Conservation (phyloP, 495 filamentous ascomycete species). For the Talaromyces thailandensis region DNA sequence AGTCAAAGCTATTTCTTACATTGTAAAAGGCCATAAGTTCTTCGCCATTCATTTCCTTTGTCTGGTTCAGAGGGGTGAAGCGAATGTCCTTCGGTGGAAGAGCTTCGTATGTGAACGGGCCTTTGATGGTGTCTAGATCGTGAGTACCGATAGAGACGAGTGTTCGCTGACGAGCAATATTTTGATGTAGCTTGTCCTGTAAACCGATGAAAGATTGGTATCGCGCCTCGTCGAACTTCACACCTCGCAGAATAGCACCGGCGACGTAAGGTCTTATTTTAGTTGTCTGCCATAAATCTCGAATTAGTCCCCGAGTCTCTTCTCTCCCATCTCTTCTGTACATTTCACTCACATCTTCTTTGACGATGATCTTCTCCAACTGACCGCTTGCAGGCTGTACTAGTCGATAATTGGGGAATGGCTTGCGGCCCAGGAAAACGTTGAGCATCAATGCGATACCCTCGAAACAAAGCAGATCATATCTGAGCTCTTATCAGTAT, state of each 20-base stretch:
- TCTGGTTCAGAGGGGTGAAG: conserved; percentile 87
- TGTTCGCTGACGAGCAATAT: conserved; percentile 85
- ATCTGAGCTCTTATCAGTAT: conserved; percentile 44
- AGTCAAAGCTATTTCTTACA: conserved; percentile 21
- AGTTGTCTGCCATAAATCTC: conserved; percentile 42
- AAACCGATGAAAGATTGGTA: conserved; percentile 97
- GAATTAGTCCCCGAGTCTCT: conserved; percentile 1
- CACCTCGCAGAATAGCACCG: conserved; percentile 74
- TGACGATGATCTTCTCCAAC: conserved; percentile 69
- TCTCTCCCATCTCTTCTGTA: too few relatives aligned
- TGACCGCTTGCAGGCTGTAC: conserved; percentile 62
- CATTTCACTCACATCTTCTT: conserved; percentile 47
- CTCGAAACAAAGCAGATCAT: conserved; percentile 98
- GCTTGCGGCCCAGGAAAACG: conserved; percentile 72
- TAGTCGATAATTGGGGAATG: conserved; percentile 70
- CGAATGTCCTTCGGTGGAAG: conserved; percentile 84
- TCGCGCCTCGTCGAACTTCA: conserved; percentile 81
- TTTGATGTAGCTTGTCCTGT: conserved; percentile 97
- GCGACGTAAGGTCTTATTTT: conserved; percentile 79
- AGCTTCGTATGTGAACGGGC: conserved; percentile 95
- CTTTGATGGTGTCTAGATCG: conserved; percentile 86
- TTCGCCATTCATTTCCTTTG: conserved; percentile 72
- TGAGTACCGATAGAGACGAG: conserved; percentile 95
- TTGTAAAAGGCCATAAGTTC: conserved; percentile 95
- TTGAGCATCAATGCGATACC: conserved; percentile 93